Evolutionary conservation across 352 stramenopile species (phyloP), one percentile per base, ranked within the genome.

Genomic region (Phytopythium vexans): DNA sequence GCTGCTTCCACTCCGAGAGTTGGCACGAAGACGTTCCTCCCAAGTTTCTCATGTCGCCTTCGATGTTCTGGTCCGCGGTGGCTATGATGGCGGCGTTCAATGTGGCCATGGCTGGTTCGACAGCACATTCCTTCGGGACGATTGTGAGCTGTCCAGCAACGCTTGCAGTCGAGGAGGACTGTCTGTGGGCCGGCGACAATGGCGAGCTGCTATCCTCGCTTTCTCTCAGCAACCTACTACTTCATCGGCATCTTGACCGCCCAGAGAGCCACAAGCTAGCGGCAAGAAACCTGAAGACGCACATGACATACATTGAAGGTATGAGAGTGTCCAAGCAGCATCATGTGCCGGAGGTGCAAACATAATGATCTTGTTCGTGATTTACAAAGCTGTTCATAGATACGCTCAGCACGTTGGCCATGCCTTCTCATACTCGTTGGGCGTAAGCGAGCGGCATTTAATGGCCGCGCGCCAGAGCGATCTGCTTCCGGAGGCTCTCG

Each of bases 221-320:
- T 27, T 66, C 66, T 14, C 64, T 92, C 40, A 67, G 64, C 10
- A 64, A 81, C 27, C 50, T 79, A 32, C 70, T 92, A 41, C 44
- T 89, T 11, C 58, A 72, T 44, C 64, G 74, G 43, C 57, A 66
- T 32, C 31, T 54, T 38, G 63, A 66, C 41, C 61, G 59, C 35
- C 59, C 60, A 16, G 49, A 61, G 21, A 60, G 72, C 27, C 42
- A 48, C 8, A 69, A 67, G 8, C 8, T 11, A 3, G 54, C 64
- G 10, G 60, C 61, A 37, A 68, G 77, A 51, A 89, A 89, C 52
- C 59, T 92, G n/a, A 47, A 86, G 47, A 59, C 54, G 27, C 82
- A 92, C 68, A 90, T 92, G 71, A 64, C 70, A 43, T 92, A 92
- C 60, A 72, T 92, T 31, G 78, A 90, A 67, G 75, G 79, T 92